These are phyloP conservation scores for Myxozyma kluyveri DNA, from an alignment of 805 yeast genomes.

Conservation along the genomic window DNA sequence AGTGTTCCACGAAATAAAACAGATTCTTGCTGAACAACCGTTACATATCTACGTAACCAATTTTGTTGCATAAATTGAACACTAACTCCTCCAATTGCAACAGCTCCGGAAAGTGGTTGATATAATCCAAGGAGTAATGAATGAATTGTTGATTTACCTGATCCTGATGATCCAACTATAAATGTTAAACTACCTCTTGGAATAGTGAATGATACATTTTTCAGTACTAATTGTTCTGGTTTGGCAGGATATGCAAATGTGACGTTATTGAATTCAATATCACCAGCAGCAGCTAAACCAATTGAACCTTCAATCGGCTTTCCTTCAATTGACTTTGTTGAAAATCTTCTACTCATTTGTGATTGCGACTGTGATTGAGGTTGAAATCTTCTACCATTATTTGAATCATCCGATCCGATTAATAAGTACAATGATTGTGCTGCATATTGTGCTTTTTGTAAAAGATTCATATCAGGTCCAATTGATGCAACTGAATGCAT, in stretches of 20 bases:
- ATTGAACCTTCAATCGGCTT: slow-evolving; percentile 45
- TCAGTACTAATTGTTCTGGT: slow-evolving; percentile 46
- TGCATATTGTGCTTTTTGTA: slow-evolving; percentile 75
- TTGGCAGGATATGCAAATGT: slow-evolving; percentile 64
- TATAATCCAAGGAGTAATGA: slow-evolving; percentile 63
- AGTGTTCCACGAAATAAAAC: slow-evolving; percentile 63
- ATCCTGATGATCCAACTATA: slow-evolving; percentile 84
- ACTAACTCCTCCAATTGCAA: slow-evolving; percentile 56
- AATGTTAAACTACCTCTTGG: slow-evolving; percentile 51
- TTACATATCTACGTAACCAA: slow-evolving; percentile 62
- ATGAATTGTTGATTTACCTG: slow-evolving; percentile 85
- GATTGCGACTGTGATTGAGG: too few species aligned
- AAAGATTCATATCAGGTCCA: slow-evolving; percentile 54
- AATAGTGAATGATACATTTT: slow-evolving; percentile 48
- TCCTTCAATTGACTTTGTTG: slow-evolving; percentile 27
- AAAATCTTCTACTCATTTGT: neutral
- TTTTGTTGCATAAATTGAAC: slow-evolving; percentile 44
- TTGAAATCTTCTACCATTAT: slow-evolving; percentile 15
- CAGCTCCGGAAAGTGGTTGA: slow-evolving; percentile 49
- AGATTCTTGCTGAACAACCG: slow-evolving; percentile 71
- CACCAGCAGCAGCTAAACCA: slow-evolving; percentile 46
- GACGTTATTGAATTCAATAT: slow-evolving; percentile 19
- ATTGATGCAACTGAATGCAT: slow-evolving; percentile 58
- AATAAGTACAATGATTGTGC: slow-evolving; percentile 45
- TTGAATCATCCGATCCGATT: slow-evolving; percentile 19